A percentile compares a stretch with the other conserved stretches of the same genome.
phyloP scores from a whole-genome alignment of 2,329 filamentous ascomycete genomes.

The Spiromastix sp. region DNA sequence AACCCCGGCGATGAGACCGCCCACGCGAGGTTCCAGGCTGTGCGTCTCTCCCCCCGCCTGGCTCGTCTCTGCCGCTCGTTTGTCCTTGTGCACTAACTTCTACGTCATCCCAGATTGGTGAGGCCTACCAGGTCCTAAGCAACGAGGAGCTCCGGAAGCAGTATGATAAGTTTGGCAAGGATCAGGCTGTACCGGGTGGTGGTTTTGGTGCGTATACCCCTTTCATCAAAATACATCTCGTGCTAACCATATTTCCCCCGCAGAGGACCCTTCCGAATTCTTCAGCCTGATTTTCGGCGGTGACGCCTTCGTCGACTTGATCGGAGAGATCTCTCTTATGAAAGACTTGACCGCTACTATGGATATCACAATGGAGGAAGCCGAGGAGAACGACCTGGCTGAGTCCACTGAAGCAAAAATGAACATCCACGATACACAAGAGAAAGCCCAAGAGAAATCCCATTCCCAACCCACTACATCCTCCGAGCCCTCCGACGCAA shows the following conservation, averaged over 20 bases:
- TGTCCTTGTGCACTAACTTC: conserved; percentile 6
- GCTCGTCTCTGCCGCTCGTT: background rate
- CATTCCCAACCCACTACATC: conserved; percentile 16
- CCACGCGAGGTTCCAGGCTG: conserved; percentile 86
- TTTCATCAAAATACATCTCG: background rate
- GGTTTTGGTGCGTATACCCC: conserved; percentile 63
- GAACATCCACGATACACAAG: conserved; percentile 25
- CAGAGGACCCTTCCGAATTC: conserved; percentile 88
- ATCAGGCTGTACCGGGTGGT: conserved; percentile 77
- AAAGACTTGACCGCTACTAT: conserved; percentile 96
- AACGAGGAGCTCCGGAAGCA: conserved; percentile 76
- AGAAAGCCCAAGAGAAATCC: conserved; percentile 9
- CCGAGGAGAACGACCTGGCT: conserved; percentile 56
- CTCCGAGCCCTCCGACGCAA: background rate
- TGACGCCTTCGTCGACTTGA: conserved; percentile 90
- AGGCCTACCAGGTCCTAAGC: conserved; percentile 69
- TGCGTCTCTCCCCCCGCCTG: conserved; percentile 29
- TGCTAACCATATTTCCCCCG: conserved; percentile 1
- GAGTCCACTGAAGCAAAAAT: conserved; percentile 41
- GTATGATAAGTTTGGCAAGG: conserved; percentile 97
- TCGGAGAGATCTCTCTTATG: conserved; percentile 96
- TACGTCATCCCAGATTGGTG: conserved; percentile 44
- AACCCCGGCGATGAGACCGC: conserved; percentile 93
- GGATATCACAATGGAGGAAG: conserved; percentile 85
- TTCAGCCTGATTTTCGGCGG: conserved; percentile 98